Percentiles rank a stretch among this genome's conserved stretches.
These are phyloP conservation scores for Acacia acuminata DNA, from an alignment of 306 rosid genomes.

Conservation along the genomic window DNA sequence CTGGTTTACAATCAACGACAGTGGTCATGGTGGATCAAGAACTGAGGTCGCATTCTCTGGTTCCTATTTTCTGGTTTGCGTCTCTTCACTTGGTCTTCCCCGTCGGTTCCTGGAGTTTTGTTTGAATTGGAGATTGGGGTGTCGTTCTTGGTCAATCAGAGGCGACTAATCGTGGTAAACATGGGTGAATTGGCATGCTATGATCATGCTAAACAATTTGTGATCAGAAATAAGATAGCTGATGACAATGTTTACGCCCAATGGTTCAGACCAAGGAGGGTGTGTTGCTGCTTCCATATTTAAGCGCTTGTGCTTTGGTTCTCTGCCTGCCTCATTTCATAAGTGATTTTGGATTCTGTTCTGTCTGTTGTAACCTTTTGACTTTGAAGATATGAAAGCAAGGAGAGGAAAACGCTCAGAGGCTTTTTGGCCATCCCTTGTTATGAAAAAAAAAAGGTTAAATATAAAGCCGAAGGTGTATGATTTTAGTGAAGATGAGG, in stretches of 20 bases:
- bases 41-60: too few species aligned
- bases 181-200: constrained; percentile 88
- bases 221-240: constrained; percentile 55
- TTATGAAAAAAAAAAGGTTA: constrained; percentile 98
- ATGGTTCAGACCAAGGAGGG: constrained; percentile 30
- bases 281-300: constrained; percentile 46
- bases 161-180: too few species aligned
- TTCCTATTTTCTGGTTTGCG: too few species aligned
- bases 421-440: constrained; percentile 97
- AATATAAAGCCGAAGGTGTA: constrained; percentile 90
- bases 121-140: too few species aligned
- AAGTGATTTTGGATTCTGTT: constrained; percentile 25
- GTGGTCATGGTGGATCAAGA: too few species aligned
- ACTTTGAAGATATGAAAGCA: constrained; percentile 60
- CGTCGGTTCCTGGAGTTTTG: too few species aligned
- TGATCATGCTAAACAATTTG: constrained; percentile 77
- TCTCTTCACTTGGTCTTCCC: too few species aligned
- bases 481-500: too few species aligned
- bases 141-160: too few species aligned
- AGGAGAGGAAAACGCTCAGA: constrained; percentile 70
- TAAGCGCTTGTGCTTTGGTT: constrained; percentile 44
- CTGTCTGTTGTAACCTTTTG: constrained; percentile 31
- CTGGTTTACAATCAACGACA: too few species aligned
- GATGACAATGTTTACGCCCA: constrained; percentile 73
- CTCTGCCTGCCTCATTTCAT: constrained; percentile 32